phyloP scores from a whole-genome alignment of 106 monocot genomes.

The Dioscorea zingiberensis region DNA sequence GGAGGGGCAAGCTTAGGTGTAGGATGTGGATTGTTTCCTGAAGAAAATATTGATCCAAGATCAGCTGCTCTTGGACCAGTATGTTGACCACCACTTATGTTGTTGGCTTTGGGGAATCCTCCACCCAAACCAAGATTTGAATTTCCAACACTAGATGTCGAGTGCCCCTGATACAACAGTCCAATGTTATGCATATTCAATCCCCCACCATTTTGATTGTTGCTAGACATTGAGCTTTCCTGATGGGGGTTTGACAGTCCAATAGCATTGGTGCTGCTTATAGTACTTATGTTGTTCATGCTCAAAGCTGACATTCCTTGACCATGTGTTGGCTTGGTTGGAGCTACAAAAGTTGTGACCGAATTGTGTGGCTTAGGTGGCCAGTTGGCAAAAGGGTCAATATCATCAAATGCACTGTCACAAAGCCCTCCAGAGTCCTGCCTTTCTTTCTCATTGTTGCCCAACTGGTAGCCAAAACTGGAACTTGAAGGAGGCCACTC shows the following conservation, averaged over 20 bases:
- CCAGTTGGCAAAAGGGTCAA: conserved; percentile 97
- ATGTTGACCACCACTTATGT: conserved; percentile 7
- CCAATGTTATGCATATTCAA: conserved; percentile 5
- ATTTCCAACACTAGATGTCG: conserved; percentile 20
- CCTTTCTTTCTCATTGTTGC: conserved; percentile 6
- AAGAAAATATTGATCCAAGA: conserved; percentile 46
- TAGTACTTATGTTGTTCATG: conserved; percentile 4
- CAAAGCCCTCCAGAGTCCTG: conserved; percentile 21
- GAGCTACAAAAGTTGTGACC: conserved; percentile 18
- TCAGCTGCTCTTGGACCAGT: conserved; percentile 17
- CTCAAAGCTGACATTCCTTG: conserved; percentile 21
- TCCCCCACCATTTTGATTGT: conserved; percentile 10
- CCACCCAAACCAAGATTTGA: conserved; percentile 10
- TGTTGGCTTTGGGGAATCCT: conserved; percentile 8
- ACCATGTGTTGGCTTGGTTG: conserved; percentile 9
- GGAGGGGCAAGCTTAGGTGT: conserved; percentile 72
- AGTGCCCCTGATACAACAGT: conserved; percentile 6
- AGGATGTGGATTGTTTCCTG: conserved; percentile 23
- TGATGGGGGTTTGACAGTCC: conserved; percentile 22
- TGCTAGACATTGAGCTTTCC: conserved; percentile 3
- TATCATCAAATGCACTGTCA: conserved; percentile 53
- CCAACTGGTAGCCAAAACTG: conserved; percentile 14
- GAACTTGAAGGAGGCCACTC: conserved; percentile 83
- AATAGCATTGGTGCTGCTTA: conserved; percentile 22
- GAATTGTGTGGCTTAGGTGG: conserved; percentile 53